Conservation (phyloP, 2,329 filamentous ascomycete genomes). For the Penicillium sp. region DNA sequence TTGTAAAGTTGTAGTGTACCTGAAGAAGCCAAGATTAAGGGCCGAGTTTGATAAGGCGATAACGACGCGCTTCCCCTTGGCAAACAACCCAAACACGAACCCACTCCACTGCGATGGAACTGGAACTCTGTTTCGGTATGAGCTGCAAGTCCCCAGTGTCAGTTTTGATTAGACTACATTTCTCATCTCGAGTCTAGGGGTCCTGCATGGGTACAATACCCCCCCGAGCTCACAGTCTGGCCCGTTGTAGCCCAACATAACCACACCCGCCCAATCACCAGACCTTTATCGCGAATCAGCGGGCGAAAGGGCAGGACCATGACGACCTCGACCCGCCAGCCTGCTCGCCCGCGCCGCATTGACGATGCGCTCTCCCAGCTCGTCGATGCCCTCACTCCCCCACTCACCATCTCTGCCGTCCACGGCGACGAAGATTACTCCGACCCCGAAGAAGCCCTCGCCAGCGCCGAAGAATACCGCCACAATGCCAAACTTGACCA, state of each 20-base stretch:
- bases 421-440: slow-evolving; percentile 29
- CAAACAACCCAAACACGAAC: slow-evolving; percentile 20
- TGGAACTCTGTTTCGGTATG: slow-evolving; percentile 2
- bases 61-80: slow-evolving; percentile 11
- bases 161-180: not conserved
- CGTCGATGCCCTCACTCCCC: slow-evolving; percentile 40
- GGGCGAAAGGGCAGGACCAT: slow-evolving; percentile 14
- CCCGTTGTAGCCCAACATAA: slow-evolving; percentile 1
- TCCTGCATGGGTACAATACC: not conserved
- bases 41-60: slow-evolving; percentile 7
- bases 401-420: slow-evolving; percentile 30
- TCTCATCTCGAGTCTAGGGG: not conserved
- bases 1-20: not conserved
- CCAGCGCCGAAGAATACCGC: slow-evolving; percentile 36
- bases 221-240: not conserved
- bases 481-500: slow-evolving; percentile 35
- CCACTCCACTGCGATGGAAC: not conserved
- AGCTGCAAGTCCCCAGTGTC: not conserved
- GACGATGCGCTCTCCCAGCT: slow-evolving; percentile 44
- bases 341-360: slow-evolving; percentile 39
- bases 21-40: not conserved
- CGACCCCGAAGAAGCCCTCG: slow-evolving; percentile 34
- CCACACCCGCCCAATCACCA: not conserved
- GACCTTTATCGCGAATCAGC: slow-evolving; percentile 3
- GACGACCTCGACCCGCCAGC: slow-evolving; percentile 32